Conservation (phyloP, 768 basidiomycete genomes). For the Amanita pseudoporphyria region DNA sequence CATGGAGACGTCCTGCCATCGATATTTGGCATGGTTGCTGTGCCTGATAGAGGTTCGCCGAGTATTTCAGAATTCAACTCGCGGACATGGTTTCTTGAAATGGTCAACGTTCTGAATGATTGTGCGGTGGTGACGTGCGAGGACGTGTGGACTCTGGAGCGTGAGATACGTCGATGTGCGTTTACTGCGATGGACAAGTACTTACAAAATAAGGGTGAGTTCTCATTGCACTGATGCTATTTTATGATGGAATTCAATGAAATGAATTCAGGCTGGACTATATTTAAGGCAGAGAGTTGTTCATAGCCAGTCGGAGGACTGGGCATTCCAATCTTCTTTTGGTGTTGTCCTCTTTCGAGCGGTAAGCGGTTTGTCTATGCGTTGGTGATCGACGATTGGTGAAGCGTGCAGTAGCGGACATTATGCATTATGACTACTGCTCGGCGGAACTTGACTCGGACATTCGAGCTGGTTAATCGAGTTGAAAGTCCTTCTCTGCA, state of each 20-base stretch:
- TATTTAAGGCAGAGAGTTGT: constrained; percentile 1
- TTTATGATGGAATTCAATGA: neutral
- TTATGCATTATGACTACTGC: too few relatives aligned
- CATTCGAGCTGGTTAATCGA: neutral
- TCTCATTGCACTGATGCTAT: neutral
- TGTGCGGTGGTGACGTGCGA: constrained; percentile 38
- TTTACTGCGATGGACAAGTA: constrained; percentile 42
- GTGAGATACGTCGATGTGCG: constrained; percentile 35
- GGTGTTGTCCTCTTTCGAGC: neutral
- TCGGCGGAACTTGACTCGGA: neutral
- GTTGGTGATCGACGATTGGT: neutral
- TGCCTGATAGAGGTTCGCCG: constrained; percentile 22
- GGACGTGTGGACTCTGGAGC: constrained; percentile 37
- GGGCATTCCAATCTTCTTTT: neutral
- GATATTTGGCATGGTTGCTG: constrained; percentile 34
- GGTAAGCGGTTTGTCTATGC: neutral
- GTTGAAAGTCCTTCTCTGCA: neutral
- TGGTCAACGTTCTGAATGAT: constrained; percentile 36
- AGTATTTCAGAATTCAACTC: constrained; percentile 31
- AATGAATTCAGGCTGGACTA: constrained; percentile 1
- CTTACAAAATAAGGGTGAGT: constrained; percentile 32
- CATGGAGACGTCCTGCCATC: constrained; percentile 29
- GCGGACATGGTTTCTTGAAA: constrained; percentile 39
- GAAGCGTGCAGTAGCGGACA: neutral
- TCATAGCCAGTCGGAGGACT: neutral